Evolutionary conservation across 768 basidiomycete species (phyloP), one percentile per base, ranked within the genome.

Genomic region (Mycena galopus): DNA sequence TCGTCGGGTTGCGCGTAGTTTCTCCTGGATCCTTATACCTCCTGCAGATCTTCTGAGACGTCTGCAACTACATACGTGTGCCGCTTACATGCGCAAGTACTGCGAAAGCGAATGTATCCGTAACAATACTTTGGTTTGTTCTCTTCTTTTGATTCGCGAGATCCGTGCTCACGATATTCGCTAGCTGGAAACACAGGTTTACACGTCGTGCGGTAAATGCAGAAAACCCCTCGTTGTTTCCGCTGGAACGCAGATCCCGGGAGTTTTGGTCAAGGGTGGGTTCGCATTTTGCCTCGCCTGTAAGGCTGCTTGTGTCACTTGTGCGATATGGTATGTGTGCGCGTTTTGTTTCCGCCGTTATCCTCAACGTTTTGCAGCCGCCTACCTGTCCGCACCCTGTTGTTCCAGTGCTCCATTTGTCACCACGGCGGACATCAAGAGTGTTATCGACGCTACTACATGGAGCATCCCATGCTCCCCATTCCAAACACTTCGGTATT

Each of bases 341-440:
- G 57, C 53, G 64, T 33, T 60, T 12, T 42, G 55, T 50, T 57
- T 10, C 58, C 37, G 16, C 29, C 47, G 19, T 65, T 67, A 65
- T 51, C 57, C 51, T 58, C 66, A 21, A 74, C 51, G n/a, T 63
- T 70, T 60, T 25, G 4, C 71, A 95, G 94, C 79, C 95, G 90
- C 65, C 88, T 96, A 32, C 94, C 95, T 4, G 93, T 95, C 19
- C 89, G 88, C 32, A 83, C 88, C 0, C 83, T 94, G 6, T 81
- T 94, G 3, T 92, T 95, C 78, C 90, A 91, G 62, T 96, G 95
- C 79, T 87, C 92, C 0, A 82, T 93, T 2, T 96, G 95, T 78
- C 82, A 88, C 51, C 95, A 96, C 72, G 95, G 95, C 0, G 94
- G 94, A 0, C 95, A 96, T 74, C 92, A 92, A 74, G 86, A 87